Conservation (phyloP, 2,329 filamentous ascomycete genomes). For the Aspergillus uvarum region DNA sequence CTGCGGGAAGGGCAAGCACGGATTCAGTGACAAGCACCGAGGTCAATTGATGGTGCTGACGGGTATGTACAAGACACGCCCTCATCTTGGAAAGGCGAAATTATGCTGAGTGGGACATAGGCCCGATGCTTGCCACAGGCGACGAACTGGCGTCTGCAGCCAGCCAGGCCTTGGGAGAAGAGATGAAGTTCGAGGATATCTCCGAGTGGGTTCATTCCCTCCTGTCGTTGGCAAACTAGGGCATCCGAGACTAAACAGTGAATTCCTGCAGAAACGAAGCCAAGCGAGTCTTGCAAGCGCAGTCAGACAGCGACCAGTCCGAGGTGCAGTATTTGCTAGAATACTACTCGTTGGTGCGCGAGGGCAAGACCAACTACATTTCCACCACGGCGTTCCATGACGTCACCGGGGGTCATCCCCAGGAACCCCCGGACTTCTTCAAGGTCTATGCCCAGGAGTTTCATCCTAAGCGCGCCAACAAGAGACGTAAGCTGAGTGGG, state of each 20-base stretch:
- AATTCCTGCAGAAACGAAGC: conserved; percentile 28
- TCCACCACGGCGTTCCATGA: conserved; percentile 53
- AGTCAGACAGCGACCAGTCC: conserved; percentile 38
- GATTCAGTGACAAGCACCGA: conserved; percentile 52
- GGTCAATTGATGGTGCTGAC: conserved; percentile 56
- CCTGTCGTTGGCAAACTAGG: background rate
- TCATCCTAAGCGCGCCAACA: conserved; percentile 12
- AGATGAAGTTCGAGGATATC: conserved; percentile 50
- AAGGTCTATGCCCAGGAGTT: conserved; percentile 46
- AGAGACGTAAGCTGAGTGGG: background rate
- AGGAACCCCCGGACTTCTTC: conserved; percentile 52
- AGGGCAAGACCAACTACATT: conserved; percentile 57
- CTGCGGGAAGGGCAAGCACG: conserved; percentile 49
- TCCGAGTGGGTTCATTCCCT: conserved; percentile 38
- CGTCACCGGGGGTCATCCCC: conserved; percentile 49
- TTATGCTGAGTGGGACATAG: too few species aligned
- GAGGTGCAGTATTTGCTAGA: conserved; percentile 53
- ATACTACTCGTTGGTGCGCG: conserved; percentile 54
- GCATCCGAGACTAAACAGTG: background rate
- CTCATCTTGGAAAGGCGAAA: too few species aligned
- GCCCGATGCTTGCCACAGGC: conserved; percentile 49
- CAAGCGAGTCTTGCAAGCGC: conserved; percentile 38
- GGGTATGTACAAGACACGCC: conserved; percentile 29
- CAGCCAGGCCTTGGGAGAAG: conserved; percentile 44
- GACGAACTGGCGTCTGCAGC: conserved; percentile 50